Conservation (phyloP, 2,329 filamentous ascomycete genomes). For the Aspergillus japonicus region DNA sequence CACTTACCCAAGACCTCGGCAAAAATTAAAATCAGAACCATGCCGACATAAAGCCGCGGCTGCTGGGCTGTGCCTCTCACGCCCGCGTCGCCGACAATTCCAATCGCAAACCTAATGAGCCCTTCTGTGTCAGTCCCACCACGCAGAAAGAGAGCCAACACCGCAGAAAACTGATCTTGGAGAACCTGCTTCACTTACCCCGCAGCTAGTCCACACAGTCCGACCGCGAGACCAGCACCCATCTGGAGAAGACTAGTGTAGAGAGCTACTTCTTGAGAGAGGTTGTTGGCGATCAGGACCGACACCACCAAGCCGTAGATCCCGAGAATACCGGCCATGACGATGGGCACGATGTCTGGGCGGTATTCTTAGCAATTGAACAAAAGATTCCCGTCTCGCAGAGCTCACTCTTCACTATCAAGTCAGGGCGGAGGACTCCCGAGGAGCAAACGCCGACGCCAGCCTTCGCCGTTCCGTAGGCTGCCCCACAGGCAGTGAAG, state of each 20-base stretch:
- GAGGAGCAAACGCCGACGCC: slow-evolving; percentile 98
- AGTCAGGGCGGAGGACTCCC: slow-evolving; percentile 94
- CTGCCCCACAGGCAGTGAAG: slow-evolving; percentile 93
- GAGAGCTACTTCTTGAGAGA: slow-evolving; percentile 69
- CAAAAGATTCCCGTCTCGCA: too few species aligned
- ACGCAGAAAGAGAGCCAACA: too few species aligned
- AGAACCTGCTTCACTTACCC: slow-evolving; percentile 43
- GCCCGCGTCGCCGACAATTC: slow-evolving; percentile 67
- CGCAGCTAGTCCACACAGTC: slow-evolving; percentile 77
- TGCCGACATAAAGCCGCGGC: slow-evolving; percentile 78
- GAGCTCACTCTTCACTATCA: slow-evolving; percentile 90
- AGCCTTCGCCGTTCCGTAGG: slow-evolving; percentile 98
- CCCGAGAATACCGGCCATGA: slow-evolving; percentile 99
- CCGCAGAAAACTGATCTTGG: too few species aligned
- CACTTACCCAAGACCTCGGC: slow-evolving; percentile 91
- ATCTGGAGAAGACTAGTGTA: slow-evolving; percentile 84
- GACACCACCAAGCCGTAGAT: slow-evolving; percentile 93
- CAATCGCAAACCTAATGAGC: slow-evolving; percentile 67
- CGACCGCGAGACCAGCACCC: slow-evolving; percentile 77
- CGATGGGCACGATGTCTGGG: slow-evolving; percentile 94
- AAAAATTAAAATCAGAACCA: slow-evolving; percentile 99
- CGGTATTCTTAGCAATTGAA: too few species aligned
- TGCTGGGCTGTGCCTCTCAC: slow-evolving; percentile 54
- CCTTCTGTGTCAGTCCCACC: slow-evolving; percentile 9
- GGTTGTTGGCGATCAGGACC: slow-evolving; percentile 77